A percentile compares a stretch with the other conserved stretches of the same genome.
These are phyloP conservation scores for Lathyrus oleraceus DNA, from an alignment of 306 rosid species.

Conservation along the genomic window DNA sequence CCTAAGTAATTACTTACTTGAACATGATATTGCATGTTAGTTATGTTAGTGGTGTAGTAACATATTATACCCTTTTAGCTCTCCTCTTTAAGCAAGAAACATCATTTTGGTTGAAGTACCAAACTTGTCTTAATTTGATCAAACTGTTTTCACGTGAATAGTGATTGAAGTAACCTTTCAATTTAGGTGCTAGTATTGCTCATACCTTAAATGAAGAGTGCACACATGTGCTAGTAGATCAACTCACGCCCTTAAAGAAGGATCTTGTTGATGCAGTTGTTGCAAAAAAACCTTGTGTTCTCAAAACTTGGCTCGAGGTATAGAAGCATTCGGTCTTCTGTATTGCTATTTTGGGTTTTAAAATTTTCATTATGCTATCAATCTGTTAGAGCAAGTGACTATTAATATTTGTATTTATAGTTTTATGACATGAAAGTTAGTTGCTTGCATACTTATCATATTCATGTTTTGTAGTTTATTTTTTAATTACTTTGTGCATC, in stretches of 20 bases:
- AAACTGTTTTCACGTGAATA: slow-evolving; percentile 17
- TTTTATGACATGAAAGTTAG: slow-evolving; percentile 18
- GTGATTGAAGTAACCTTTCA: slow-evolving; percentile 30
- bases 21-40: slow-evolving; percentile 12
- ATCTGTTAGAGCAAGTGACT: slow-evolving; percentile 12
- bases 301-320: slow-evolving; percentile 85
- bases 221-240: slow-evolving; percentile 90
- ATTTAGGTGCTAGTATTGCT: slow-evolving; percentile 65
- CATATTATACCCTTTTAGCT: background rate
- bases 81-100: slow-evolving; percentile 14
- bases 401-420: slow-evolving; percentile 3
- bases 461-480: slow-evolving; percentile 24
- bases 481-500: slow-evolving; percentile 1
- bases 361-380: background rate
- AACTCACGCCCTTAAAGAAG: slow-evolving; percentile 59
- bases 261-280: slow-evolving; percentile 70
- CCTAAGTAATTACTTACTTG: slow-evolving; percentile 13
- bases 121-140: background rate
- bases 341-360: slow-evolving; percentile 28
- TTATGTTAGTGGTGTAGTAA: slow-evolving; percentile 10
- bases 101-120: slow-evolving; percentile 24
- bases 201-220: slow-evolving; percentile 57
- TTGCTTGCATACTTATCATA: slow-evolving; percentile 13
- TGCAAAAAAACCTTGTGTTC: slow-evolving; percentile 64
- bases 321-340: slow-evolving; percentile 30